phyloP scores from a whole-genome alignment of 225 moss, liverwort and hornwort species.

The Rhytidiadelphus loreus region DNA sequence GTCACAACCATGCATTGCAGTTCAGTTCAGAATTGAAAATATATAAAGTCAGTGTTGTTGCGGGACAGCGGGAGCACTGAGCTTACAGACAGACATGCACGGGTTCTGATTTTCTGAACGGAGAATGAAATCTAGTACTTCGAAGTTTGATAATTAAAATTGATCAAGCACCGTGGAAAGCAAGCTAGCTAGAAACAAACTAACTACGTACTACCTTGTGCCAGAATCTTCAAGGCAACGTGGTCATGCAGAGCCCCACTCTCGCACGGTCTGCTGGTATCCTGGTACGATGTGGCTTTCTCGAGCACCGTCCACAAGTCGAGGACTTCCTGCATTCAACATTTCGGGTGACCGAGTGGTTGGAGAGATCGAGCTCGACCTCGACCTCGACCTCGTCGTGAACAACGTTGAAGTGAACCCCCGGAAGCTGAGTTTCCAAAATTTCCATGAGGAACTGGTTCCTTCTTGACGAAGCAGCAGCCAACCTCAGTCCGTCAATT shows the following conservation, averaged over 20 bases:
- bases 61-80: no score
- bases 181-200: not conserved
- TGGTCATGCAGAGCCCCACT: not conserved
- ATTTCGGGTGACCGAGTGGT: not conserved
- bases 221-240: not conserved
- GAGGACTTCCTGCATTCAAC: not conserved
- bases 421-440: not conserved
- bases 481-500: not conserved
- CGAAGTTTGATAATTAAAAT: not conserved
- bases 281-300: not conserved
- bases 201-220: not conserved
- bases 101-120: no score
- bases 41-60: no score
- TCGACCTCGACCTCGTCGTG: not conserved
- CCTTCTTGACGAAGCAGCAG: not conserved
- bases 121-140: not conserved
- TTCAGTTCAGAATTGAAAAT: not conserved
- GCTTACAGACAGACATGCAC: not conserved
- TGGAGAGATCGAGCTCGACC: not conserved
- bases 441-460: not conserved
- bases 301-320: not conserved
- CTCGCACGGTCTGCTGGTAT: not conserved
- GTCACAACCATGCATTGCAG: not conserved
- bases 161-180: not conserved
- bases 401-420: not conserved